Base-by-base conservation (phyloP, 2,329 filamentous ascomycete species). In the Ophioceras dolichostomum region DNA sequence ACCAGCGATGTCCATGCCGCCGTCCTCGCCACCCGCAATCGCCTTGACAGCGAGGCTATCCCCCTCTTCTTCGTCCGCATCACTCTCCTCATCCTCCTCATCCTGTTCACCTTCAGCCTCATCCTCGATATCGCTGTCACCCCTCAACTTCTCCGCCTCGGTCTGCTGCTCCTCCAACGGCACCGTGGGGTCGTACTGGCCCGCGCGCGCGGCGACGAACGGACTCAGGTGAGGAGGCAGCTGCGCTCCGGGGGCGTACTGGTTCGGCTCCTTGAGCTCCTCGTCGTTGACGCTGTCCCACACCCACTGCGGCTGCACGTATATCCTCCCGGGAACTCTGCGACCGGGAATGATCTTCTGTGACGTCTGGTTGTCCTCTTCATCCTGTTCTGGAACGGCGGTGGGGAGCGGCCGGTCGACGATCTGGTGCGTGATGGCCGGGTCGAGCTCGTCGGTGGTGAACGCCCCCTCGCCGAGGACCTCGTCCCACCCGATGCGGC, bases 211-310 rank as follows among this genome's bases (percentile, higher is more conserved):
- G 69, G 88, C 89, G 45, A 96, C 87, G 70, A 94, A 98, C 19
- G 91, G 91, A 58, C 88, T 96, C 49, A 98, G 61, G 68, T 98
- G 91, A 10, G 91, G 91, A 17, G 91, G 91, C 22, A 98, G 68
- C 47, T 85, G 79, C 14, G 88, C 82, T 14, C 91, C 91, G 2
- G 91, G 91, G 1, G 81, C 84, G 52, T 98, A 98, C 26, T 88
- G 62, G 53, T 95, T 86, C 22, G 88, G 76, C 46, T 83, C 73
- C 56, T 95, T 79, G 39, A 98, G 65, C 59, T 89, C 86, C 44
- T 86, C 85, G 32, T 91, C 84, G 56, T 98, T 98, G 56, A 94
- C 66, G 51, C 84, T 89, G 54, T 98, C 91, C 91, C 91, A 98
- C 4, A 98, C 78, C 89, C 93, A 98, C 57, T 98, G 91, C 16